These are phyloP conservation scores for Paraleonurus japonicus DNA, from an alignment of 257 asterid species.

Conservation along the genomic window DNA sequence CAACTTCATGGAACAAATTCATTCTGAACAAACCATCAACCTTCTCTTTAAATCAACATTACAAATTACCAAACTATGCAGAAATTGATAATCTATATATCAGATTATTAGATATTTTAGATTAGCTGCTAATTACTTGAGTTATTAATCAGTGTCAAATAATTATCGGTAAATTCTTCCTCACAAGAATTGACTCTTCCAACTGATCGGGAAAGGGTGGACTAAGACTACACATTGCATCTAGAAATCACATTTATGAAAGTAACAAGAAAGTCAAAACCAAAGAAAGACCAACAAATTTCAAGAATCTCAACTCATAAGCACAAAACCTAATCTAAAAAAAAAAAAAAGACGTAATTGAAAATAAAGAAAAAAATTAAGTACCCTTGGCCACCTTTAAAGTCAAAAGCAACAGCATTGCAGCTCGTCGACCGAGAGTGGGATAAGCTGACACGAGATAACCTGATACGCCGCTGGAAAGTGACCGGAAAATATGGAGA, in stretches of 20 bases:
- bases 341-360: conserved; percentile 3
- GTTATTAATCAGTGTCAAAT: too few relatives aligned
- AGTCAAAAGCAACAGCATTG: conserved; percentile 42
- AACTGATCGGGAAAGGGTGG: conserved; percentile 5
- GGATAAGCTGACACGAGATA: too few relatives aligned
- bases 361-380: not conserved
- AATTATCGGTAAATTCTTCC: too few relatives aligned
- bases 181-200: too few relatives aligned
- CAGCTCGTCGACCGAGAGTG: conserved; percentile 30
- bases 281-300: not conserved
- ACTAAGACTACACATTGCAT: not conserved
- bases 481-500: conserved; percentile 32
- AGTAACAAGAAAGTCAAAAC: not conserved
- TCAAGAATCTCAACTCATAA: conserved; percentile 3
- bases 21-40: conserved; percentile 43
- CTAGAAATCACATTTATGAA: not conserved
- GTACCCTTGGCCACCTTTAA: conserved; percentile 70
- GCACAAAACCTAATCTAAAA: conserved; percentile 16
- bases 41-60: not conserved
- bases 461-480: conserved; percentile 28
- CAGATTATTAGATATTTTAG: too few relatives aligned
- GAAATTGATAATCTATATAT: not conserved
- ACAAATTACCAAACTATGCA: not conserved
- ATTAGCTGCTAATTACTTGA: too few relatives aligned
- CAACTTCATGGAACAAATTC: conserved; percentile 65